A percentile compares a stretch with the other conserved stretches of the same genome.
These are phyloP conservation scores for Lecanicillium sp. DNA, from an alignment of 2,329 filamentous ascomycete genomes.

Conservation along the genomic window DNA sequence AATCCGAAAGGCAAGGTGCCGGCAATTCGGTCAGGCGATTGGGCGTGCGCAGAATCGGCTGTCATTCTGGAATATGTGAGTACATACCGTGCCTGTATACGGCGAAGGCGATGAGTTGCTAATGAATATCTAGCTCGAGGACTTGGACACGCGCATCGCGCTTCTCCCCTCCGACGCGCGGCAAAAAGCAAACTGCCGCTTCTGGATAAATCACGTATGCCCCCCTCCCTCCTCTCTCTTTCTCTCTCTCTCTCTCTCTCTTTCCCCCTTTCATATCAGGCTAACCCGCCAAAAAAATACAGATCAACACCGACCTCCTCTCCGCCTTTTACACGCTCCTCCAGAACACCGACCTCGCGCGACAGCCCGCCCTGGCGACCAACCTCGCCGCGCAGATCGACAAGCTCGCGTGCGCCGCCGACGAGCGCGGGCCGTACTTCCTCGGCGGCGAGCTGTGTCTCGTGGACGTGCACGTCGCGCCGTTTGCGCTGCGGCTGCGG, in stretches of 20 bases:
- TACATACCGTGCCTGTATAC: conserved; percentile 1
- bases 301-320: conserved; percentile 72
- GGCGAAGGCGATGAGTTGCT: neutral
- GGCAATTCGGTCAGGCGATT: conserved; percentile 69
- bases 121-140: conserved; percentile 55
- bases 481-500: conserved; percentile 65
- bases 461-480: conserved; percentile 70
- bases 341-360: conserved; percentile 53
- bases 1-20: conserved; percentile 74
- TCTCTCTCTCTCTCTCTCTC: no score
- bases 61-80: conserved; percentile 80
- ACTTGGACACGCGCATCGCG: conserved; percentile 53
- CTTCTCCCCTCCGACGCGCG: conserved; percentile 62
- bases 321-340: conserved; percentile 71
- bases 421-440: conserved; percentile 63
- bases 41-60: conserved; percentile 75
- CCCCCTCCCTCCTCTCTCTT: neutral
- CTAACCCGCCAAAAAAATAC: neutral
- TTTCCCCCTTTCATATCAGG: neutral
- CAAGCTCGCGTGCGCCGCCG: conserved; percentile 40
- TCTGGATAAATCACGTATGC: conserved; percentile 75
- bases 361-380: conserved; percentile 52
- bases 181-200: conserved; percentile 63
- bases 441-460: conserved; percentile 46
- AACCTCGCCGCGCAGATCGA: conserved; percentile 61